A percentile compares a stretch with the other conserved stretches of the same genome.
These are phyloP conservation scores for Colletotrichum ledebouriae DNA, from an alignment of 2,329 filamentous ascomycete species.

Conservation along the genomic window DNA sequence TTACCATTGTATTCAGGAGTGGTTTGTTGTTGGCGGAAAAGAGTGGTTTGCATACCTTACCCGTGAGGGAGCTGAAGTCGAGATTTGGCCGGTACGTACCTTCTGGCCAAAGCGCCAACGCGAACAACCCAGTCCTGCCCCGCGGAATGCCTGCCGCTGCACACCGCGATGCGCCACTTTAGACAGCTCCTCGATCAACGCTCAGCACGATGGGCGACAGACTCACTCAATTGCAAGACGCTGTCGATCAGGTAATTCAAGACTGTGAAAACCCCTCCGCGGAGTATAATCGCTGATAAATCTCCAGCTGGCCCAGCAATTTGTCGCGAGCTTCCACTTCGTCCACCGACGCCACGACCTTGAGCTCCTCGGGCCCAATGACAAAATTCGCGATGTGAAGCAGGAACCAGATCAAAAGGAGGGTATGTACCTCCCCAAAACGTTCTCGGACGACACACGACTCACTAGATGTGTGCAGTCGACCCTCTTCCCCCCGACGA, in stretches of 20 bases:
- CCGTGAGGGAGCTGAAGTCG: too few relatives aligned
- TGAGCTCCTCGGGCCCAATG: constrained; percentile 68
- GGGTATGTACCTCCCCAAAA: constrained; percentile 51
- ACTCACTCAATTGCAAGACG: constrained; percentile 87
- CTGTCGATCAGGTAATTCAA: constrained; percentile 78
- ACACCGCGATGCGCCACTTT: constrained; percentile 1
- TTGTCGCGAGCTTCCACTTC: constrained; percentile 76
- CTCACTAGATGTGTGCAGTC: constrained; percentile 56
- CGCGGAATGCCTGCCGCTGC: constrained; percentile 8
- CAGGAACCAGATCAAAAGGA: constrained; percentile 65
- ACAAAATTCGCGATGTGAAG: constrained; percentile 71
- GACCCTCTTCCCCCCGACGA: constrained; percentile 73
- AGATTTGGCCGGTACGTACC: constrained; percentile 24
- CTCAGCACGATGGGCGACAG: constrained; percentile 74
- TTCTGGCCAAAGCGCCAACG: too few relatives aligned
- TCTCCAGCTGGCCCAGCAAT: constrained; percentile 74
- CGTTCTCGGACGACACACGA: background rate
- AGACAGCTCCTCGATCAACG: background rate
- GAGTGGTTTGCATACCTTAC: too few relatives aligned
- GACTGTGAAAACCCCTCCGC: background rate
- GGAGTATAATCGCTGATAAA: constrained; percentile 11
- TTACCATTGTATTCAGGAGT: too few relatives aligned
- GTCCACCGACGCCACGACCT: constrained; percentile 78
- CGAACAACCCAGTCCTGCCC: constrained; percentile 15
- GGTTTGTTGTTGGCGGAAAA: background rate